These are phyloP conservation scores for Poronia punctata DNA, from an alignment of 495 filamentous ascomycete species.

Conservation along the genomic window DNA sequence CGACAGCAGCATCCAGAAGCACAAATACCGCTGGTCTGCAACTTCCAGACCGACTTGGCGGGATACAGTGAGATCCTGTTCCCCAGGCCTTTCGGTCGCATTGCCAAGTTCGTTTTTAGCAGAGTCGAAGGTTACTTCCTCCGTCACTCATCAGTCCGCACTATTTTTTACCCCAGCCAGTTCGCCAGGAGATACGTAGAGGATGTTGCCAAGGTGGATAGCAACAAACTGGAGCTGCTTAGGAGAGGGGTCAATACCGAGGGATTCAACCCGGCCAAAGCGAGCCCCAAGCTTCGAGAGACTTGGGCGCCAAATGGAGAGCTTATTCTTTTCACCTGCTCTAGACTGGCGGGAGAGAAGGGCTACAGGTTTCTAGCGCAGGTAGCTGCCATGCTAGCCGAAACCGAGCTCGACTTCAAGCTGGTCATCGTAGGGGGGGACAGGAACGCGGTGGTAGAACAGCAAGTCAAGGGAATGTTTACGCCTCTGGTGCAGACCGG, in stretches of 20 bases:
- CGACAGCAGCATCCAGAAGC: conserved; percentile 43
- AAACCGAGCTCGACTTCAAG: conserved; percentile 49
- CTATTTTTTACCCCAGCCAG: conserved; percentile 55
- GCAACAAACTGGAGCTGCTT: conserved; percentile 44
- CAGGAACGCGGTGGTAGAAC: conserved; percentile 49
- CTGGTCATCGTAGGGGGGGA: conserved; percentile 57
- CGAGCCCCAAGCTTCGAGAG: conserved; percentile 39
- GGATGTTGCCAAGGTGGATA: conserved; percentile 36
- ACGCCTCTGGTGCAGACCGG: conserved; percentile 30
- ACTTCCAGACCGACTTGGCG: conserved; percentile 60
- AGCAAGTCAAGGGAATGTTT: conserved; percentile 47
- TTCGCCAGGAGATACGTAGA: conserved; percentile 51
- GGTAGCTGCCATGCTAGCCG: conserved; percentile 40
- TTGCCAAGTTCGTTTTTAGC: conserved; percentile 49
- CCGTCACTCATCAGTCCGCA: conserved; percentile 46
- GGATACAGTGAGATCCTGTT: conserved; percentile 58
- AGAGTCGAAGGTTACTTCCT: conserved; percentile 55
- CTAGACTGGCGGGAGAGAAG: conserved; percentile 57
- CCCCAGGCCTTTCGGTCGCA: conserved; percentile 45
- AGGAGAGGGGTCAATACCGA: conserved; percentile 55
- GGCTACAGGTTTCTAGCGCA: conserved; percentile 56
- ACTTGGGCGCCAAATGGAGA: conserved; percentile 50
- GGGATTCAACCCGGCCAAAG: conserved; percentile 44
- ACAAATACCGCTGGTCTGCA: conserved; percentile 49
- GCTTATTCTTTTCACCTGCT: conserved; percentile 52